Evolutionary conservation across 495 filamentous ascomycete species (phyloP).

Genomic region (Penicillium chermesinum): DNA sequence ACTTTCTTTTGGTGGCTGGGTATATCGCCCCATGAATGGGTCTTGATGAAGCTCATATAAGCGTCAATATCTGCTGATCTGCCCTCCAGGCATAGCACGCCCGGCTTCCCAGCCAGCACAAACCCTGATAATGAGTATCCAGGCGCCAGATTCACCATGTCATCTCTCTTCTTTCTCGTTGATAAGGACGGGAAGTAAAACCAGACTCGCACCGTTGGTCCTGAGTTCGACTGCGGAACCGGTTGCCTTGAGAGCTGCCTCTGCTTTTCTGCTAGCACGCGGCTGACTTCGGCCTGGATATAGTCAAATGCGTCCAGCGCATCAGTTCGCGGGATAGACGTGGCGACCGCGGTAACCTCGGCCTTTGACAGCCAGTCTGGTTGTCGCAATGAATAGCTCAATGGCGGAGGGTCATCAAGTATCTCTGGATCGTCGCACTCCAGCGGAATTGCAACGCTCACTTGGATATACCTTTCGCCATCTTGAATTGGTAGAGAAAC

Average conservation of each 20-base stretch:
- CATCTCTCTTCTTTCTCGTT: conserved; percentile 33
- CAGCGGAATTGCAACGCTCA: conserved; percentile 34
- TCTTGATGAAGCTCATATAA: conserved; percentile 43
- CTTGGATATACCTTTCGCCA: conserved; percentile 26
- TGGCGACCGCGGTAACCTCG: conserved; percentile 23
- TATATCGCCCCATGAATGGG: conserved; percentile 42
- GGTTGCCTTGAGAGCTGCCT: conserved; percentile 1
- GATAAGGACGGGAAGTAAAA: conserved; percentile 42
- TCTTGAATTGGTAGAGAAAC: conserved; percentile 25
- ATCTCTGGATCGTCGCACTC: conserved; percentile 15
- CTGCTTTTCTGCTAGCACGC: conserved; percentile 26
- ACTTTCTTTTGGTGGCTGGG: conserved; percentile 42
- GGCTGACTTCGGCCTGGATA: conserved; percentile 21
- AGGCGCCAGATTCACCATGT: conserved; percentile 35
- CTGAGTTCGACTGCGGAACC: background rate
- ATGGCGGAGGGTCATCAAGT: conserved; percentile 23
- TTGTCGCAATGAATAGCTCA: conserved; percentile 32
- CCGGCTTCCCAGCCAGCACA: conserved; percentile 38
- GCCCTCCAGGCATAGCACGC: conserved; percentile 38
- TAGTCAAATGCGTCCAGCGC: conserved; percentile 32
- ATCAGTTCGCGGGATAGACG: conserved; percentile 28
- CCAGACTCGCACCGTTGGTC: conserved; percentile 33
- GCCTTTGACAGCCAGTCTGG: conserved; percentile 42
- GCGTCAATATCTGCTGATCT: conserved; percentile 28
- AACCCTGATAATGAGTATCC: conserved; percentile 34